phyloP scores from a whole-genome alignment of 495 filamentous ascomycete species.

The Penicillium subrubescens region DNA sequence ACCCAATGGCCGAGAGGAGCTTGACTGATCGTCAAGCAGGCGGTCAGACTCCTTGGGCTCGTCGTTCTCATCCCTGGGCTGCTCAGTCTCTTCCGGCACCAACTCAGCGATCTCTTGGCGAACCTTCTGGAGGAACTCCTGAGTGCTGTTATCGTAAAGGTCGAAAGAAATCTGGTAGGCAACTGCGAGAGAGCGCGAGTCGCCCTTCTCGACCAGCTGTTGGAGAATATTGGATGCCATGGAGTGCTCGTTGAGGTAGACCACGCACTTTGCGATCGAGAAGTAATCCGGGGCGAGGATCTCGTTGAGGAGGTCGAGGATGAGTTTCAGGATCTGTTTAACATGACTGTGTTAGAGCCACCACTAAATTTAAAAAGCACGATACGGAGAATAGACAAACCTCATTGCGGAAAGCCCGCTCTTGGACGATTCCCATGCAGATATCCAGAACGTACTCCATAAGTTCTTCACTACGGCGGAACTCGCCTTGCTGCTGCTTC shows the following conservation, averaged over 20 bases:
- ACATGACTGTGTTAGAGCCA: slow-evolving; percentile 25
- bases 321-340: slow-evolving; percentile 74
- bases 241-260: slow-evolving; percentile 89
- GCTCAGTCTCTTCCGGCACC: slow-evolving; percentile 43
- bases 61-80: slow-evolving; percentile 48
- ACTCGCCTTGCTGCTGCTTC: slow-evolving; percentile 58
- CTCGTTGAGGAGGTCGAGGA: slow-evolving; percentile 84
- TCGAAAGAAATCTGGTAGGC: slow-evolving; percentile 99
- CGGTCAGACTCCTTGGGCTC: slow-evolving; percentile 57
- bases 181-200: slow-evolving; percentile 73
- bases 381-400: slow-evolving; percentile 39
- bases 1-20: slow-evolving; percentile 41
- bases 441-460: slow-evolving; percentile 97
- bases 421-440: slow-evolving; percentile 97
- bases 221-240: slow-evolving; percentile 87
- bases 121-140: slow-evolving; percentile 93
- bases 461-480: slow-evolving; percentile 78
- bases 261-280: slow-evolving; percentile 96
- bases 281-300: slow-evolving; percentile 94
- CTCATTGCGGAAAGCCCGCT: slow-evolving; percentile 81
- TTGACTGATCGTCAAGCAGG: slow-evolving; percentile 49
- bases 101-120: slow-evolving; percentile 75
- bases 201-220: slow-evolving; percentile 79
- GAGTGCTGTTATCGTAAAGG: slow-evolving; percentile 95
- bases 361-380: neutral